Base-by-base conservation (phyloP, 164 flowering plant species). In the Stephania cephalantha region DNA sequence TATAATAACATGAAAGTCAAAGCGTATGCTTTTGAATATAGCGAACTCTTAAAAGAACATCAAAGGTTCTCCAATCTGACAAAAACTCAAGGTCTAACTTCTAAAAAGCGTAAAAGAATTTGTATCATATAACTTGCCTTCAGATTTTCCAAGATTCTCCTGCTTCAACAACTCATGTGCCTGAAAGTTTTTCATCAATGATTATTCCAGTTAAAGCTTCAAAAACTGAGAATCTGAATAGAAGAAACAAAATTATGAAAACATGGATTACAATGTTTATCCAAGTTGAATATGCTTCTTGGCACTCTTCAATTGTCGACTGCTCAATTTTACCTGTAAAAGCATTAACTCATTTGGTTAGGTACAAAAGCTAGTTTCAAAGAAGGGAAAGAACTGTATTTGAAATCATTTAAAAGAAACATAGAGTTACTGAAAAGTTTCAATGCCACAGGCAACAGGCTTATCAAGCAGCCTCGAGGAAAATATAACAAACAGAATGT, bases 321-420 rank as follows among this genome's bases (percentile, higher is more conserved):
- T 90, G 91, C 84, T 91, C 97, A 74, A 95, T 95, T 81, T 93
- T 95, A 71, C 98, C 99, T 95, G 93, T 50, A 71, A 74, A 42
- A 73, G 76, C 29, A 46, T 64, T 65, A 45, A 55, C 65, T 67
- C 74, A 73, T 45, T 75, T 73, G 45, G 44, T 30, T 63, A 69
- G 9, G 53, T 48, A 55, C 63, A 55, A 68, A 13, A 7, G 35
- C 46, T 35, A 61, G 69, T 63, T 72, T 67, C 11, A 25, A 1
- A 13, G 31, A 30, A 25, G 30, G 35, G 31, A 30, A 5, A 29
- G 2, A 44, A 5, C 25, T 67, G 44, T 10, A 67, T 22, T 29
- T 8, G n/a, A 67, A 9, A 67, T 22, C 30, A 11, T 29, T 4
- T 11, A 67, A 13, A 9, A 67, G 44, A 67, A 67, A 4, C 31